Percentiles rank a stretch among this genome's conserved stretches.
Conservation (phyloP, 164 flowering plant genomes). For the Santalum album region DNA sequence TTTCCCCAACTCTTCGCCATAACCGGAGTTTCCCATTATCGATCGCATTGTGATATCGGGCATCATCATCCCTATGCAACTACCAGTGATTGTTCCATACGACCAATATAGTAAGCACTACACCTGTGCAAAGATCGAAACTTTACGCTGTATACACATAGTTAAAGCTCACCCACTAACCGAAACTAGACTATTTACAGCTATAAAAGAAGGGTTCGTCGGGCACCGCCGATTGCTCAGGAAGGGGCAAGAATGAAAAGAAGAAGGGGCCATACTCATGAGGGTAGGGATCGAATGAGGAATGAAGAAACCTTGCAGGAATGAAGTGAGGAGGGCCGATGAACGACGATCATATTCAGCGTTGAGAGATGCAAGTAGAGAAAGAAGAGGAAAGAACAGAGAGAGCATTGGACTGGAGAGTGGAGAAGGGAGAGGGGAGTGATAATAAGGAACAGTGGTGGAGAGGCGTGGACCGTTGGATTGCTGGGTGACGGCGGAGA, state of each 20-base stretch:
- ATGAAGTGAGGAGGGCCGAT: neutral
- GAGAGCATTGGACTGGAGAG: slow-evolving; percentile 4
- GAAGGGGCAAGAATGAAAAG: no score
- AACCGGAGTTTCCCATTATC: slow-evolving; percentile 26
- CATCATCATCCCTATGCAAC: slow-evolving; percentile 29
- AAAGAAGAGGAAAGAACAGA: slow-evolving; percentile 4
- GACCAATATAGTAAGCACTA: neutral
- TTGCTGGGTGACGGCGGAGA: slow-evolving; percentile 16
- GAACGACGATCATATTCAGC: slow-evolving; percentile 11
- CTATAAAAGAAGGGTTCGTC: neutral
- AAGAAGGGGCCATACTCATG: no score
- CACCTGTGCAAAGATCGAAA: slow-evolving; percentile 8
- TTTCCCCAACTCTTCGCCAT: slow-evolving; percentile 38
- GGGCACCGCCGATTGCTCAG: no score
- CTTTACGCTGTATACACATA: slow-evolving; percentile 7
- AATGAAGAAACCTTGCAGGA: neutral
- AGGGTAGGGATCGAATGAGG: slow-evolving; percentile 2
- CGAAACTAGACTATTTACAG: slow-evolving; percentile 4
- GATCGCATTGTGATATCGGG: slow-evolving; percentile 52
- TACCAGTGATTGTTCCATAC: slow-evolving; percentile 20
- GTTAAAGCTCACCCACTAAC: neutral
- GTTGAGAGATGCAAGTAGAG: slow-evolving; percentile 9
- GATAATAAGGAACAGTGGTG: slow-evolving; percentile 20
- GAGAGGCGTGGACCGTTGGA: slow-evolving; percentile 25
- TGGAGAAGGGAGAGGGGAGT: slow-evolving; percentile 11